A percentile compares a stretch with the other conserved stretches of the same genome.
Conservation (phyloP, 805 yeast genomes). For the Hanseniaspora hatyaiensis region DNA sequence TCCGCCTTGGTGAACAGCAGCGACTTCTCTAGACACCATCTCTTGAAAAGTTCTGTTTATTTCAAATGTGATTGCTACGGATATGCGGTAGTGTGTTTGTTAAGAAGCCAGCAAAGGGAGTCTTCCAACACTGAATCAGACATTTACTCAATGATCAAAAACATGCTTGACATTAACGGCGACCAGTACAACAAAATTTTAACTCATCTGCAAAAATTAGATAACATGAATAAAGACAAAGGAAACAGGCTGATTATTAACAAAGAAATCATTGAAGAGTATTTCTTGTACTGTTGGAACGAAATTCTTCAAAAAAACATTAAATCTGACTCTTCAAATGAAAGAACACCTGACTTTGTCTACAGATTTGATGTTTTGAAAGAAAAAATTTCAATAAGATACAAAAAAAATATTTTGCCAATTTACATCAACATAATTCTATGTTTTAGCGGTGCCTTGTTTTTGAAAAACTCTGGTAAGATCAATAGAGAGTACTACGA, state of each 20-base stretch:
- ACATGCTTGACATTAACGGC: constrained; percentile 31
- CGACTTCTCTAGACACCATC: constrained; percentile 15
- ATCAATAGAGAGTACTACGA: constrained; percentile 16
- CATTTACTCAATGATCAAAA: constrained; percentile 34
- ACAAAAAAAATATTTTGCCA: constrained; percentile 23
- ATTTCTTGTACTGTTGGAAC: constrained; percentile 26
- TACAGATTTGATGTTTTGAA: constrained; percentile 19
- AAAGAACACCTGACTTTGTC: constrained; percentile 19
- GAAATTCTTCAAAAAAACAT: constrained; percentile 21
- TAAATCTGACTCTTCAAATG: constrained; percentile 10
- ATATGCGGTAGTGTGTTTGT: constrained; percentile 19
- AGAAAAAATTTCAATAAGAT: constrained; percentile 24
- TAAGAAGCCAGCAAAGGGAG: constrained; percentile 44
- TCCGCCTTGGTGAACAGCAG: background rate
- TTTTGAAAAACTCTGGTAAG: constrained; percentile 17
- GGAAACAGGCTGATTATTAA: constrained; percentile 23
- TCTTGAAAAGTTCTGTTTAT: constrained; percentile 14
- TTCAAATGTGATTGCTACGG: constrained; percentile 17
- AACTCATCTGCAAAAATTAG: constrained; percentile 16
- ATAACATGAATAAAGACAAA: constrained; percentile 22
- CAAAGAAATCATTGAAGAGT: constrained; percentile 28
- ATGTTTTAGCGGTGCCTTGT: constrained; percentile 26
- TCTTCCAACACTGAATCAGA: constrained; percentile 34
- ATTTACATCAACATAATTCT: constrained; percentile 23
- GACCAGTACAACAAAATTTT: constrained; percentile 21